Conservation (phyloP, 2,329 filamentous ascomycete genomes). For the Juglanconis sp. region DNA sequence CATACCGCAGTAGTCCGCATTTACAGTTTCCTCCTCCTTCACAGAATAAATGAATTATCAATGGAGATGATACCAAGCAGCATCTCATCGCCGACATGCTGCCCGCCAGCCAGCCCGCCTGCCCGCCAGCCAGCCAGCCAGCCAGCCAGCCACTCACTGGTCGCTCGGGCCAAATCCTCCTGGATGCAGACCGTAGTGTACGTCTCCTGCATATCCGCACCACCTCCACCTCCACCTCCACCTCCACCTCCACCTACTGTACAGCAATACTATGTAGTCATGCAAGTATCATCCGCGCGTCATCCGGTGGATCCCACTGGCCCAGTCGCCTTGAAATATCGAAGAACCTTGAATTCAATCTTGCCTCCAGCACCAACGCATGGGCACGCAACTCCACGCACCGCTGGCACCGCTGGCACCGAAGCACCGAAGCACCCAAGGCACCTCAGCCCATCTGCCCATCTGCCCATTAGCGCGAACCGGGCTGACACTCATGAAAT, state of each 20-base stretch:
- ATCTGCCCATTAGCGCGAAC: slow-evolving; percentile 23
- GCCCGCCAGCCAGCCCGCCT: no score
- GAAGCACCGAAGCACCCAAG: no score
- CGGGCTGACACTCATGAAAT: slow-evolving; percentile 27
- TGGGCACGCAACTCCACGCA: background rate
- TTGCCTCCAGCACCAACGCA: background rate
- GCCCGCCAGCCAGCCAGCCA: no score
- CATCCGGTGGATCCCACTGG: slow-evolving; percentile 13
- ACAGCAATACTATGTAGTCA: background rate
- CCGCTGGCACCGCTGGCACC: slow-evolving; percentile 15
- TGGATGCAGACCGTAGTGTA: background rate
- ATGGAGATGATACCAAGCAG: no score
- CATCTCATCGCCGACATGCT: no score
- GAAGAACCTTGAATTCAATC: slow-evolving; percentile 1
- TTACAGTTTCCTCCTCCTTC: no score
- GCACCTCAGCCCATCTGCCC: no score
- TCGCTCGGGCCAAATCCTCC: background rate
- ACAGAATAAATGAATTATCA: no score
- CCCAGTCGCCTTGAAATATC: background rate
- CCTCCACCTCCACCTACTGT: slow-evolving; percentile 1
- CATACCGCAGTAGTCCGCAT: no score
- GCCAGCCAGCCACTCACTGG: no score
- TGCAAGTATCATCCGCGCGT: slow-evolving; percentile 11
- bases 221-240: background rate
- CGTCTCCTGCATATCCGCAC: background rate